Evolutionary conservation across 768 basidiomycete species (phyloP).

Genomic region (Hygrophoropsis aurantiaca): DNA sequence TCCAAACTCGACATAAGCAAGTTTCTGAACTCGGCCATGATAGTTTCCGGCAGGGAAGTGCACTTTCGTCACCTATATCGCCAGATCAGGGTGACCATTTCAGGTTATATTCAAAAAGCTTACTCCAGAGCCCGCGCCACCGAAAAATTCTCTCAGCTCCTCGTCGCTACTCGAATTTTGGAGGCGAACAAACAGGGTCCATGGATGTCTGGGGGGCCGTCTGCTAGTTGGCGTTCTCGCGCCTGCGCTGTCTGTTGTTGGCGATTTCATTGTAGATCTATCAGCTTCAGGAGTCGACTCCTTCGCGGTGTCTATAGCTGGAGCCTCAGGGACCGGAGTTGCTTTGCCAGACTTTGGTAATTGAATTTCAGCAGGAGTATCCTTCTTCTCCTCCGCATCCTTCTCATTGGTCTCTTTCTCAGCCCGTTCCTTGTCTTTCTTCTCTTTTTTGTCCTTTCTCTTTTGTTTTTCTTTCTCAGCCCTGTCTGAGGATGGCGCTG

Average conservation of each 20-base stretch:
- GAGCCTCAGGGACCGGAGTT: slow-evolving; percentile 28
- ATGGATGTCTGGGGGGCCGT: slow-evolving; percentile 67
- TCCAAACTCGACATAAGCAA: slow-evolving; percentile 89
- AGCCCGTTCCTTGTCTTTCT: slow-evolving; percentile 51
- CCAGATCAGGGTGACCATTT: slow-evolving; percentile 4
- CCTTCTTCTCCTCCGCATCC: slow-evolving; percentile 32
- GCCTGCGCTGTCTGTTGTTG: slow-evolving; percentile 59
- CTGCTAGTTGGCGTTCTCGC: slow-evolving; percentile 70
- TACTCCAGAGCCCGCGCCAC: slow-evolving; percentile 67
- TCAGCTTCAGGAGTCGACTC: slow-evolving; percentile 24
- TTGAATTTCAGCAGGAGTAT: slow-evolving; percentile 24
- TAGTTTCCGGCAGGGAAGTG: slow-evolving; percentile 49
- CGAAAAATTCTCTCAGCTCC: slow-evolving; percentile 77
- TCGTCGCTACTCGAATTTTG: slow-evolving; percentile 51
- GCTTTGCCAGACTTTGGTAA: slow-evolving; percentile 40
- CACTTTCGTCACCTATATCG: slow-evolving; percentile 63
- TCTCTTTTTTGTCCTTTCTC: slow-evolving; percentile 64
- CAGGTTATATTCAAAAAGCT: slow-evolving; percentile 27
- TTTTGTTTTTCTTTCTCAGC: slow-evolving; percentile 57
- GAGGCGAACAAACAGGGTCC: slow-evolving; percentile 84
- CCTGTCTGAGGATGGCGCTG: slow-evolving; percentile 42
- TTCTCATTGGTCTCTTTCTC: slow-evolving; percentile 43
- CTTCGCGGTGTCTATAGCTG: slow-evolving; percentile 21
- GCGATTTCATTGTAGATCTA: slow-evolving; percentile 48
- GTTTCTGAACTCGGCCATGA: slow-evolving; percentile 49